A percentile compares a stretch with the other conserved stretches of the same genome.
Conservation (phyloP, 768 basidiomycete species). For the Hemileccinum impolitum region DNA sequence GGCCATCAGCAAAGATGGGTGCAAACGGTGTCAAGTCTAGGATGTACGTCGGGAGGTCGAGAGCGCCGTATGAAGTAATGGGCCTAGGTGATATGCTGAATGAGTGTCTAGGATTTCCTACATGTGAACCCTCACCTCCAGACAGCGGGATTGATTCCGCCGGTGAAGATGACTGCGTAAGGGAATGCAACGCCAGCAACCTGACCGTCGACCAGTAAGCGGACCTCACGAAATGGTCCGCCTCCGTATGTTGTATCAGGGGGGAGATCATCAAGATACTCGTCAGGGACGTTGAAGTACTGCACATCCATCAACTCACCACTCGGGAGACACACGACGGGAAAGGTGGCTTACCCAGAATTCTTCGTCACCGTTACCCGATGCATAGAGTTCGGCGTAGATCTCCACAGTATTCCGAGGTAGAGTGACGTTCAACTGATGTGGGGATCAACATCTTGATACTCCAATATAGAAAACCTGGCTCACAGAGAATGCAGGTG, state of each 20-base stretch:
- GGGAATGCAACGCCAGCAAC: constrained; percentile 59
- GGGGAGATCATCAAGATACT: constrained; percentile 56
- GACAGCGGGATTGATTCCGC: constrained; percentile 63
- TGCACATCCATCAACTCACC: constrained; percentile 23
- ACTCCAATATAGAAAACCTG: not conserved
- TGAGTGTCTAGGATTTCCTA: not conserved
- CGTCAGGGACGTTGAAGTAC: constrained; percentile 67
- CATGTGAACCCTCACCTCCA: constrained; percentile 51
- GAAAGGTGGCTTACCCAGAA: constrained; percentile 60
- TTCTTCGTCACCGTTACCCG: constrained; percentile 63
- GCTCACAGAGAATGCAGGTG: constrained; percentile 66
- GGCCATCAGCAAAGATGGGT: constrained; percentile 62
- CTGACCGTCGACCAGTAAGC: constrained; percentile 52
- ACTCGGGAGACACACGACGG: not conserved
- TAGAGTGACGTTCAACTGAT: constrained; percentile 62
- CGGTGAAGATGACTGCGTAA: constrained; percentile 65
- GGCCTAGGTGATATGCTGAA: constrained; percentile 39
- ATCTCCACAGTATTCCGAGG: constrained; percentile 66
- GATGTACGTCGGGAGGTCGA: constrained; percentile 76
- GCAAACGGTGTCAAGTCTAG: constrained; percentile 77
- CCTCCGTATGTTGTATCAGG: constrained; percentile 41
- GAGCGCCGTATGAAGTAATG: constrained; percentile 71
- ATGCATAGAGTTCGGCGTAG: constrained; percentile 71
- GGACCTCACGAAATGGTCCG: constrained; percentile 63
- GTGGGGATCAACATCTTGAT: not conserved